Conservation (phyloP, 2,329 filamentous ascomycete species). For the Emergomyces africanus region DNA sequence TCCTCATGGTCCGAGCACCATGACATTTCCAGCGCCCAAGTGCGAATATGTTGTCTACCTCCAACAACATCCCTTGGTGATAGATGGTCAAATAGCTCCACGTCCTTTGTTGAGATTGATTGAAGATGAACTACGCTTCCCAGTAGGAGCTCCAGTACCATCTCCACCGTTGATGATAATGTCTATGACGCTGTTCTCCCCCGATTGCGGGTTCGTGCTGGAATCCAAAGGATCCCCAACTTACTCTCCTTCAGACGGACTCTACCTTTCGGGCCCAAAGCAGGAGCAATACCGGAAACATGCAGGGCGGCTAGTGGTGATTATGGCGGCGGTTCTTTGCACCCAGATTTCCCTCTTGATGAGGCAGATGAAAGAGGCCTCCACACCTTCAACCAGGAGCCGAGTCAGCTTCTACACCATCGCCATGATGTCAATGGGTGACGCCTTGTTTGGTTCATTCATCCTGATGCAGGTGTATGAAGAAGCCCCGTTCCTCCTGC, state of each 20-base stretch:
- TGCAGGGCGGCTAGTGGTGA: constrained; percentile 40
- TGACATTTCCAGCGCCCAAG: constrained; percentile 48
- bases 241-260: constrained; percentile 36
- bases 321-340: constrained; percentile 38
- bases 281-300: constrained; percentile 42
- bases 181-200: constrained; percentile 50
- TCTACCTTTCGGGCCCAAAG: constrained; percentile 46
- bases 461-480: constrained; percentile 44
- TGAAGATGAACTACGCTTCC: constrained; percentile 47
- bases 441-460: constrained; percentile 46
- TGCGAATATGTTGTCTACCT: constrained; percentile 86
- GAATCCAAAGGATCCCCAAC: constrained; percentile 48
- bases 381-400: constrained; percentile 51
- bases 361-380: constrained; percentile 51
- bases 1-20: constrained; percentile 40
- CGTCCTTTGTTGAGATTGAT: constrained; percentile 35
- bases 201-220: constrained; percentile 53
- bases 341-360: constrained; percentile 45
- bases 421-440: constrained; percentile 47
- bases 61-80: constrained; percentile 42
- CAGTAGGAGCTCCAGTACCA: constrained; percentile 43
- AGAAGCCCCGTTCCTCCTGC: constrained; percentile 41
- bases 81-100: constrained; percentile 19
- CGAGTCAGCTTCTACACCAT: constrained; percentile 53
- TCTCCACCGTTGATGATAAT: constrained; percentile 41